Evolutionary conservation across 139 green algal species (phyloP), one percentile per base, ranked within the genome.

Genomic region (Zygnema cylindricum): DNA sequence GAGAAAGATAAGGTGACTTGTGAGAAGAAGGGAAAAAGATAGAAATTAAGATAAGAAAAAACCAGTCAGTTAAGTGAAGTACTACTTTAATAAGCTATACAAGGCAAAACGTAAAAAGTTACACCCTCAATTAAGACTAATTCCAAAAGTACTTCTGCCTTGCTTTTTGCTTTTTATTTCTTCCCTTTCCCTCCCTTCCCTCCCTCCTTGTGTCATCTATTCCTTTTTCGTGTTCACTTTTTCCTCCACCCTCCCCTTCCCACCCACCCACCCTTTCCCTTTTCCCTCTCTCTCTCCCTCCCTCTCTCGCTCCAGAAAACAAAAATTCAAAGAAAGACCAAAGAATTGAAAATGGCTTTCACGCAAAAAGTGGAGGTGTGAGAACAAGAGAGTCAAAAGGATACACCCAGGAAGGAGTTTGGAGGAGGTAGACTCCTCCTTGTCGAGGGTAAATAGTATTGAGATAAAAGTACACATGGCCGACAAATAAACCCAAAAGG

Each of bases 341-440:
- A 25, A 35, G 30, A 25, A 35, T 73, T 25, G 30, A 25, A 73
- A 73, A 25, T 73, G 30, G 30, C 30, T 30, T 73, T 73, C 30
- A 73, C 30, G 57, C 57, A 25, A 35, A 25, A 73, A 25, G 30
- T 30, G 57, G 30, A 30, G 57, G 57, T 35, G 57, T 73, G 57
- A 35, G 57, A 25, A 35, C 57, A 25, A n/a, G n/a, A n/a, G n/a
- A n/a, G n/a, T n/a, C n/a, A n/a, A n/a, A n/a, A 85, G 77, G 77
- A 79, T 79, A 79, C 71, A 79, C 77, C 77, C 77, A 85, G 7
- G 82, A 54, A 3, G 35, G 33, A 54, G 77, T 85, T 77, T 85
- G 3, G 43, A 40, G 71, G 49, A 85, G 71, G 33, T 85, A 23
- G 39, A 49, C 7, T 3, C 77, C 77, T 7, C 77, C 21, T 39